Evolutionary conservation across 495 filamentous ascomycete species (phyloP).

Genomic region (Immersiella caudata): DNA sequence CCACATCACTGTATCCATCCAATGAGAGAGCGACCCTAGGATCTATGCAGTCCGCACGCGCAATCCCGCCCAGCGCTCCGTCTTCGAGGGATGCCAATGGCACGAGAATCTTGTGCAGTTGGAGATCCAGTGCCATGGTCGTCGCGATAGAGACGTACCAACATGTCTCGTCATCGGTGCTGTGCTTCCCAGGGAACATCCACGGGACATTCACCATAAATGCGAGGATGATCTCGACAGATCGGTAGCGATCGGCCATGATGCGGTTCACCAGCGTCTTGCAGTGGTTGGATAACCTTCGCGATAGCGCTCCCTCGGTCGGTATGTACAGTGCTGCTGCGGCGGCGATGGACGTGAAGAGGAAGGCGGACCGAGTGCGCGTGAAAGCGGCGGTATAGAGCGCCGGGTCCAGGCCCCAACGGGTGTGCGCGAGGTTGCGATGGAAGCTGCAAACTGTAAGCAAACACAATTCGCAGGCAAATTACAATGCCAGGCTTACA

Average conservation of each 20-base stretch:
- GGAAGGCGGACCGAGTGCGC: conserved; percentile 65
- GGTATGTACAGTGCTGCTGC: conserved; percentile 67
- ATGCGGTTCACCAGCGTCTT: conserved; percentile 64
- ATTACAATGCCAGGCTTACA: conserved; percentile 45
- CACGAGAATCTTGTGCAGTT: conserved; percentile 67
- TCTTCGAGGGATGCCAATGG: conserved; percentile 56
- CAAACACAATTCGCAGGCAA: background rate
- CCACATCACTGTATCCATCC: conserved; percentile 67
- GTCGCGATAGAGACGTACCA: conserved; percentile 70
- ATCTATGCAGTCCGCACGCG: conserved; percentile 67
- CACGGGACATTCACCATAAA: conserved; percentile 80
- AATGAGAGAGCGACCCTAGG: conserved; percentile 64
- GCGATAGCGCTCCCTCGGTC: conserved; percentile 62
- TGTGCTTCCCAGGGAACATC: conserved; percentile 69
- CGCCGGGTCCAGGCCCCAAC: conserved; percentile 71
- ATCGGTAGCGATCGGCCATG: conserved; percentile 60
- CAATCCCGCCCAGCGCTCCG: conserved; percentile 51
- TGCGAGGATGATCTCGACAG: conserved; percentile 71
- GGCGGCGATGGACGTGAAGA: conserved; percentile 71
- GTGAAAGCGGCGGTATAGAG: conserved; percentile 67
- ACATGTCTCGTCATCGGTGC: conserved; percentile 72
- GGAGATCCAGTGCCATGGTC: conserved; percentile 68
- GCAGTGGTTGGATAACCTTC: conserved; percentile 63
- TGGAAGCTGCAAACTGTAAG: conserved; percentile 56
- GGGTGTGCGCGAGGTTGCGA: conserved; percentile 69